A percentile compares a stretch with the other conserved stretches of the same genome.
These are phyloP conservation scores for Fusarium zealandicum DNA, from an alignment of 2,329 filamentous ascomycete species.

Conservation along the genomic window DNA sequence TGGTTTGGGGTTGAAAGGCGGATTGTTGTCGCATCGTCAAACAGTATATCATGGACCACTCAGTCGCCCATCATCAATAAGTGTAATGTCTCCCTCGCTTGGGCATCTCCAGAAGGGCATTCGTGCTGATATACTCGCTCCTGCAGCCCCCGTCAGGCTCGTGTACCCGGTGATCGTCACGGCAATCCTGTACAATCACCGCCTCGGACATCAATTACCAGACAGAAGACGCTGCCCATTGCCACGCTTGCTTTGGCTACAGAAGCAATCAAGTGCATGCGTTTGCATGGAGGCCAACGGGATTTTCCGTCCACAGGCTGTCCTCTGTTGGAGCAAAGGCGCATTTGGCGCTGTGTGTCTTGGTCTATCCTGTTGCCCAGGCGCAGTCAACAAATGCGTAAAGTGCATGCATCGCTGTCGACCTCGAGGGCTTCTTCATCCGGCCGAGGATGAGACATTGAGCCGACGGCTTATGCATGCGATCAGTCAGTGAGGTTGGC, in stretches of 20 bases:
- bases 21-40: too few species aligned
- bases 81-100: too few species aligned
- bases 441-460: slow-evolving; percentile 1
- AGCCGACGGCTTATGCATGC: background rate
- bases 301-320: background rate
- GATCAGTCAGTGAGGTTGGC: too few species aligned
- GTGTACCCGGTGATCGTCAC: too few species aligned
- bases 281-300: background rate
- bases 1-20: too few species aligned
- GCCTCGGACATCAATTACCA: background rate
- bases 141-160: too few species aligned
- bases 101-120: too few species aligned
- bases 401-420: slow-evolving; percentile 1
- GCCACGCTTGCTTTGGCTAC: background rate
- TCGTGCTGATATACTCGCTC: too few species aligned
- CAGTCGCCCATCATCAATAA: too few species aligned
- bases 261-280: slow-evolving; percentile 1
- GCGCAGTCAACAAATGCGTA: background rate
- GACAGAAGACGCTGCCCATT: background rate
- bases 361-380: background rate
- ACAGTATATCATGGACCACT: too few species aligned
- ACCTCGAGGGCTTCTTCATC: background rate
- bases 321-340: background rate
- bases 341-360: background rate
- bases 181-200: background rate